Base-by-base conservation (phyloP, 441 rosid genomes). In the Pelargonium exstipulatum region DNA sequence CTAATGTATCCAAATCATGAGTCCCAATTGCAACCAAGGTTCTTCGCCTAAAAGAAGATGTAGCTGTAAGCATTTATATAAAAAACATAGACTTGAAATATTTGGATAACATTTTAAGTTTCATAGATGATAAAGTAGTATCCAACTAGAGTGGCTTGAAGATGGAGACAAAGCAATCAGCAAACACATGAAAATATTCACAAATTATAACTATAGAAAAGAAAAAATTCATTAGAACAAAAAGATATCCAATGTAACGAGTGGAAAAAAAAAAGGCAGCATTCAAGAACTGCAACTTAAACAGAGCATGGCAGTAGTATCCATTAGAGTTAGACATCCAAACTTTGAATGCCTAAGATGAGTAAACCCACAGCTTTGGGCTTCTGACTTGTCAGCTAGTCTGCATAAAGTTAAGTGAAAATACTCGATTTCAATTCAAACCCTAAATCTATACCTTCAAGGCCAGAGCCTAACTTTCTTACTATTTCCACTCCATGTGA, bases 1-100 rank as follows among this genome's bases (percentile, higher is more conserved):
- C 79, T 76, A 95, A 77, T 0, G 88, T 88, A 76, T 95, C 99
- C 79, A 95, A 80, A 81, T 95, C 99, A 85, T 95, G 99, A 62
- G 99, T 95, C 70, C 99, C 97, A 73, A 95, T 95, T 5, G 99
- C 96, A 67, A 91, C 97, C 68, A 91, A 83, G 16, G 92, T 76
- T 81, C 99, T 87, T 74, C 86, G 86, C 90, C 99, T 95, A 69
- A 77, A 74, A 62, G 55, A 46, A 67, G 55, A 46, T 64, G 53
- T 35, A 32, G 51, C 40, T 70, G 67, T 69, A 64, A 66, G 75
- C 45, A 74, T 63, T 8, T 26, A 12, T 40, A 35, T 14, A 9
- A 48, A 18, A 18, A n/a, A n/a, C 2, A 76, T 10, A 69, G 32
- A 40, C 14, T 9, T n/a, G 32, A 67, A 14, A 35, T 63, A 51